phyloP scores from a whole-genome alignment of 495 filamentous ascomycete species.

The Neurospora pannonica region DNA sequence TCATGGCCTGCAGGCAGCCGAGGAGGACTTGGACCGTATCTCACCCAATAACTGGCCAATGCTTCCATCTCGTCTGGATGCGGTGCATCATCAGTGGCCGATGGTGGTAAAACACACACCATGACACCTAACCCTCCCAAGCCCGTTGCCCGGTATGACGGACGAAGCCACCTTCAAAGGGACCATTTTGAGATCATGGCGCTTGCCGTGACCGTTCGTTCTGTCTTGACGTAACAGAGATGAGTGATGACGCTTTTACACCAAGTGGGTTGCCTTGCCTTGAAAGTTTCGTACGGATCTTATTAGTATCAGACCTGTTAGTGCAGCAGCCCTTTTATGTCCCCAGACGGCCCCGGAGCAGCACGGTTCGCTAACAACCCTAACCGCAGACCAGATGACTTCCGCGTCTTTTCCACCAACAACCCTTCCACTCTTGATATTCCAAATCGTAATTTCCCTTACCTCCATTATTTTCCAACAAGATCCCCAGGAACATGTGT shows the following conservation, averaged over 20 bases:
- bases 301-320: not conserved
- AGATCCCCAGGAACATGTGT: not conserved
- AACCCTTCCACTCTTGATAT: not conserved
- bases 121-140: not conserved
- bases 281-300: not conserved
- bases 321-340: not conserved
- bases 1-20: not conserved
- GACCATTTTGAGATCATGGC: not conserved
- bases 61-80: not conserved
- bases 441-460: not conserved
- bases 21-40: not conserved
- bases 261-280: not conserved
- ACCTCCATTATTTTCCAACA: not conserved
- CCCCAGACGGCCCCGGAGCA: not conserved
- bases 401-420: not conserved
- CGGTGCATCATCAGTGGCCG: not conserved
- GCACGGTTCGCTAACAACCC: not conserved
- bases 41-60: not conserved
- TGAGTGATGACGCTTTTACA: not conserved
- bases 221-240: not conserved
- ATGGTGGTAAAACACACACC: not conserved
- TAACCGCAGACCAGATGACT: not conserved
- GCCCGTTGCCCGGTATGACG: not conserved
- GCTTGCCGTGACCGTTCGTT: not conserved
- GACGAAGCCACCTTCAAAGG: not conserved